Evolutionary conservation across 2,329 filamentous ascomycete genomes (phyloP), one percentile per base, ranked within the genome.

Genomic region (Aspergillus quadricinctus): DNA sequence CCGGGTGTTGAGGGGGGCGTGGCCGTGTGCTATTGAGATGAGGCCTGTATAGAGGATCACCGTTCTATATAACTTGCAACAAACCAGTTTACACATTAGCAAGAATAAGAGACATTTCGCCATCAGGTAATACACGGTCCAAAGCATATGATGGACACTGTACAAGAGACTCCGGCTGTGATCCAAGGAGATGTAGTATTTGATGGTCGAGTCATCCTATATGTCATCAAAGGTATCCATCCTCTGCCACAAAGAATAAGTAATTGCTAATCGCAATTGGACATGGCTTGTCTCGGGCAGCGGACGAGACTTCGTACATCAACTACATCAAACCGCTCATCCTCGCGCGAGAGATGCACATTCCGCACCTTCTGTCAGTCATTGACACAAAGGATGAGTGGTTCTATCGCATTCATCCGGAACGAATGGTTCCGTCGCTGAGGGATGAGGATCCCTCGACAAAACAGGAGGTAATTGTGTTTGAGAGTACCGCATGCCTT

Each of bases 271-370:
- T 17, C n/a, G 23, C 2, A 3, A 23, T 3, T 23, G 23, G 3
- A 3, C 23, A 23, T 23, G 23, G 23, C 23, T 23, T 2, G 23
- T 2, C 3, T 3, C 23, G 37, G 6, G 17, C 54, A 57, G 55
- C 51, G n/a, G 50, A 57, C 14, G 23, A 57, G 29, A 54, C 52
- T 0, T 57, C 56, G 5, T 55, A 55, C 35, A 57, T 55, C 43
- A 55, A 57, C 49, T 54, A 55, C 37, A 49, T 57, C 35, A 57
- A 57, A 35, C 52, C 49, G 2, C 46, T 57, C n/a, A 57, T 57
- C 23, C 19, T 55, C 1, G 52, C 52, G 2, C n/a, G 25, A 9
- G 54, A 56, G n/a, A 7, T 56, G 9, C 17, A 49, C 9, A 21
- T 54, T 2, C 52, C 56, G 4, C 56, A 57, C 21, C 14, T 52